phyloP scores from a whole-genome alignment of 805 yeast species.

The Lipomyces orientalis region DNA sequence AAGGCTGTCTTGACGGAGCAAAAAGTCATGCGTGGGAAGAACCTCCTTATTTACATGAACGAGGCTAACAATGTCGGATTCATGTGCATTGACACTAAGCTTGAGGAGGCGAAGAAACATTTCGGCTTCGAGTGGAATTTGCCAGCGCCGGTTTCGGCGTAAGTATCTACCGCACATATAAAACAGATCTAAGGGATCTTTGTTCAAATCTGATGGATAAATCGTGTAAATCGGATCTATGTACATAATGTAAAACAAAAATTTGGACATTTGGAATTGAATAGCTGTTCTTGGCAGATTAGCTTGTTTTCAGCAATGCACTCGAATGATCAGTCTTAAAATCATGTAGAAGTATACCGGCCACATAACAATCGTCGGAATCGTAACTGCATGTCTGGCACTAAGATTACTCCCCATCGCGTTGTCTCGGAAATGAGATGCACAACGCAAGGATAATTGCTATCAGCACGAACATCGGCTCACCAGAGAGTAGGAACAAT shows the following conservation, averaged over 20 bases:
- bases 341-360: constrained; percentile 33
- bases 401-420: constrained; percentile 30
- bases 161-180: neutral
- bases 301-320: neutral
- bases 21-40: constrained; percentile 30
- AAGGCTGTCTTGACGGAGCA: constrained; percentile 25
- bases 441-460: constrained; percentile 7
- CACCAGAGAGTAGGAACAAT: constrained; percentile 23
- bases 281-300: neutral
- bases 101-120: constrained; percentile 33
- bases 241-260: neutral
- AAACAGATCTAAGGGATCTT: neutral
- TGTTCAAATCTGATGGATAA: neutral
- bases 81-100: constrained; percentile 34
- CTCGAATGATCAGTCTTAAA: neutral
- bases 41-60: constrained; percentile 21
- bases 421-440: neutral
- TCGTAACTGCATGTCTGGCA: constrained; percentile 13
- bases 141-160: constrained; percentile 24
- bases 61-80: constrained; percentile 36
- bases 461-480: constrained; percentile 38
- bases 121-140: constrained; percentile 31
- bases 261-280: neutral
- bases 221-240: neutral
- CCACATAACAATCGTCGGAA: constrained; percentile 14